Base-by-base conservation (phyloP, 2,329 filamentous ascomycete species). In the Orbilia javanica region DNA sequence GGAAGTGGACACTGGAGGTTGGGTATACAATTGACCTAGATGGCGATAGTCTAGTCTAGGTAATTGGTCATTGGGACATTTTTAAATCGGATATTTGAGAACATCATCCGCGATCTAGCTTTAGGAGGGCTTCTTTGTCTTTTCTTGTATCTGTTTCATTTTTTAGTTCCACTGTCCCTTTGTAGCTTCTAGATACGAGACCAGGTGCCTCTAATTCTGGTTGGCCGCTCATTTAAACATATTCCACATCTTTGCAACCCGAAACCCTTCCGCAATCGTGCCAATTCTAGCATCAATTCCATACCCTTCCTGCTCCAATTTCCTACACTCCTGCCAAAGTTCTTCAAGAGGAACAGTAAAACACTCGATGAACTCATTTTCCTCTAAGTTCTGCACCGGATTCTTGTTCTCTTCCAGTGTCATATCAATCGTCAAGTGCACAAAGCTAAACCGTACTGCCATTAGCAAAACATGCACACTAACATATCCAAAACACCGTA, bases 301-400 rank as follows among this genome's bases (percentile, higher is more conserved):
- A 79, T 81, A 84, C 1, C 84, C 84, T 74, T 84, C 82, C 27
- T 79, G 80, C 69, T 87, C 86, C 25, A 87, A 82, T 63, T 82
- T 83, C 73, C 84, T 84, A 63, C 86, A 87, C 67, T 86, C 84
- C 3, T 82, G 80, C 80, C 86, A 87, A 0, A 88, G 82, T 55
- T 86, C 83, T 48, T 83, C 85, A 25, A 87, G 79, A 0, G 86
- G 85, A 1, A 88, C 84, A 48, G 85, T 85, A 81, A 87, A 87
- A 36, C 85, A 86, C 80, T 88, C 86, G 69, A 88, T 88, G 81
- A 87, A 87, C 79, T 87, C 86, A 65, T 86, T 86, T 10, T 87
- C 86, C 78, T 88, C 86, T 4, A 88, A 83, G 66, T 86, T 82
- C 0, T 86, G 85, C 73, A 85, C 83, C 0, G 86, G 86, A 60